Evolutionary conservation across 1,284 basidiomycete species (phyloP), one percentile per base, ranked within the genome.

Genomic region (Ceratobasidium sp.): DNA sequence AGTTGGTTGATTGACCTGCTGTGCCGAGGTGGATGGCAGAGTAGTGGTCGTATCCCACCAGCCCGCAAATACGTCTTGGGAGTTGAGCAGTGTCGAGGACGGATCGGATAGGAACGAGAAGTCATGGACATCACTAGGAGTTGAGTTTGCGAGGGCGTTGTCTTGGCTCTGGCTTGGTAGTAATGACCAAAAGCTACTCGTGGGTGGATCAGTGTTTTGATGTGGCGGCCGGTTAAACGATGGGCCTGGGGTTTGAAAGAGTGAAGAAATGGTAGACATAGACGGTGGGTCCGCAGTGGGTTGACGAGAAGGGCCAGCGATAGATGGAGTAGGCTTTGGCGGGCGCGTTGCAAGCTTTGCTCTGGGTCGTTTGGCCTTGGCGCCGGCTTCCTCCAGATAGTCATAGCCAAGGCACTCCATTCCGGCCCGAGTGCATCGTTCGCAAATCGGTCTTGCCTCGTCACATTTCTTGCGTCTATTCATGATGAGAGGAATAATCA

Each of bases 321-420:
- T n/a, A 31, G 28, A 28, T 10, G 47, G 47, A 8, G 49, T 13
- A 1, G 65, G 47, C n/a, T 53, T 67, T 7, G 60, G 7, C 15
- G 37, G 45, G 10, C 47, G 71, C 4, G 47, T 10, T 13, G 60
- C 17, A 1, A 56, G n/a, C n/a, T 65, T 75, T 15, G 71, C 3
- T 23, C 68, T 42, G 28, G 47, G 31, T 45, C 37, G 45, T 15
- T 26, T 28, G 11, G 49, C 23, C 37, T 54, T 63, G 13, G 35
- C 45, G 20, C 23, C 35, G 4, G 28, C 20, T 17, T 39, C 47
- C 1, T 75, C 71, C 2, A 60, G 61, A 42, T 75, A 45, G 8
- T 61, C 53, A 33, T 75, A 75, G 10, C 71, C 71, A 26, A 75
- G 71, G 31, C 71, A 75, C 26, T 51, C 45, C 45, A 75, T 75